Evolutionary conservation across 2,329 filamentous ascomycete genomes (phyloP), one percentile per base, ranked within the genome.

Genomic region (Arthrobotrys pseudoclavata): DNA sequence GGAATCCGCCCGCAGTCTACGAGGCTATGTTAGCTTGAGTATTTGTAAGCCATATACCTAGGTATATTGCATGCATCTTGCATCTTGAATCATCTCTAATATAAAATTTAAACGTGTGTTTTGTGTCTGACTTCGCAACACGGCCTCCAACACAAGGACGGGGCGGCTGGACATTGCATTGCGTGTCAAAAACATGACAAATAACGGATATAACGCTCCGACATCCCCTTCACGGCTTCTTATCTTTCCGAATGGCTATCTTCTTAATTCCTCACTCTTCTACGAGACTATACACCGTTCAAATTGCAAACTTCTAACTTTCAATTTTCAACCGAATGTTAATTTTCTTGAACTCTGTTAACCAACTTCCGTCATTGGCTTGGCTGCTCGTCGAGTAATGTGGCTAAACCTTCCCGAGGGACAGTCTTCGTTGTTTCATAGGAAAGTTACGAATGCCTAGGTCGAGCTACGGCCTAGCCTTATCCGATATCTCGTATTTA

Each of bases 151-250:
- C 64, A 57, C 64, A 45, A 50, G n/a, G 40, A 4, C 24, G 34
- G 31, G 20, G 13, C 34, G 3, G 52, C 52, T 12, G 42, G 42
- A 47, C n/a, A n/a, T n/a, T n/a, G n/a, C n/a, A n/a, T n/a, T n/a
- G n/a, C 15, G 42, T 5, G n/a, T 1, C 12, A 18, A n/a, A 24
- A 20, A 15, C 9, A 37, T 68, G 64, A 68, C 64, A 68, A 68
- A 68, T 68, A 68, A 47, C 64, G 64, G 64, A 68, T 34, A 68
- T 68, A 68, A 68, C 64, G 37, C 42, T 50, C 63, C 62, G 31
- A 3, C 62, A n/a, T 45, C 29, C 60, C 55, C 55, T 13, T 60
- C 55, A 10, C 55, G 55, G 55, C 31, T 20, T 63, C 6, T 20
- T 48, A 48, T 63, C 55, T 15, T 26, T 42, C 55, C 55, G 55